Conservation (phyloP, 495 filamentous ascomycete genomes). For the Xylaria venustula region DNA sequence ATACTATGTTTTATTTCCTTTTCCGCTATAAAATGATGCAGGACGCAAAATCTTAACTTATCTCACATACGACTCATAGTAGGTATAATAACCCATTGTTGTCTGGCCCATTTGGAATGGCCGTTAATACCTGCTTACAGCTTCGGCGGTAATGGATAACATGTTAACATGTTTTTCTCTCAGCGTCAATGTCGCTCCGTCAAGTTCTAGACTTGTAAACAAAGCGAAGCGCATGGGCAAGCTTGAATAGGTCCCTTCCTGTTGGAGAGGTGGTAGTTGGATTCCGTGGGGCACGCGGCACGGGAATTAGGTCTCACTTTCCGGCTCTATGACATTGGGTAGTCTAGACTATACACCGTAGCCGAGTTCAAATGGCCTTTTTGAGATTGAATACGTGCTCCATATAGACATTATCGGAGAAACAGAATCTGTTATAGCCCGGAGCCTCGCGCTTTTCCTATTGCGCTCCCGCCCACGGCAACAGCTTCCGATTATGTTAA, state of each 20-base stretch:
- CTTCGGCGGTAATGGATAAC: too few relatives aligned
- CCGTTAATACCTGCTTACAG: too few relatives aligned
- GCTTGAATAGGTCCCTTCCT: too few relatives aligned
- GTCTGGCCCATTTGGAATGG: slow-evolving; percentile 3
- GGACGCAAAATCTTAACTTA: too few relatives aligned
- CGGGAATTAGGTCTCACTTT: slow-evolving; percentile 2
- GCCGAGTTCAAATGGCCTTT: neutral
- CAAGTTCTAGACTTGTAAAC: too few relatives aligned
- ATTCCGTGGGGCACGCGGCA: neutral
- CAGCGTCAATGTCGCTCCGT: too few relatives aligned
- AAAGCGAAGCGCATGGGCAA: too few relatives aligned
- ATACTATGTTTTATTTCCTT: too few relatives aligned
- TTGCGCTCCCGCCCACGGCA: neutral
- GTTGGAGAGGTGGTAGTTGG: neutral
- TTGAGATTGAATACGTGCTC: neutral
- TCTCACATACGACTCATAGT: too few relatives aligned
- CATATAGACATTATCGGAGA: neutral
- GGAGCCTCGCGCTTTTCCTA: neutral
- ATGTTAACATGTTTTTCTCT: too few relatives aligned
- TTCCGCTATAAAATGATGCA: too few relatives aligned
- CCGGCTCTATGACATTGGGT: neutral
- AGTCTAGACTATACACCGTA: neutral
- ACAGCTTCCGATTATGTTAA: neutral
- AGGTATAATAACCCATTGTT: neutral
- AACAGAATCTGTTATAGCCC: neutral